Base-by-base conservation (phyloP, 1,284 basidiomycete genomes). In the Ustilago trichophora region DNA sequence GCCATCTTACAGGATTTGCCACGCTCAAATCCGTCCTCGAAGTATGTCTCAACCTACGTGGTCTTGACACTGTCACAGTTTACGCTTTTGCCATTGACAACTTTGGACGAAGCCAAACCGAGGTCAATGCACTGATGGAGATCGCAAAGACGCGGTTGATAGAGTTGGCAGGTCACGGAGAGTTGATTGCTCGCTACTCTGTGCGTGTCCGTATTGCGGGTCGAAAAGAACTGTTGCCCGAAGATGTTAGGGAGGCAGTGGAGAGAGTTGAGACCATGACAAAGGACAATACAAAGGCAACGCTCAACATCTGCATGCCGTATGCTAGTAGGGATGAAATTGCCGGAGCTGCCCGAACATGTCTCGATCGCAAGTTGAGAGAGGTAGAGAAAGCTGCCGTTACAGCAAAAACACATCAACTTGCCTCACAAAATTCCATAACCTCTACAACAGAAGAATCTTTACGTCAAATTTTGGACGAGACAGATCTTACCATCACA, bases 51-150 rank as follows among this genome's bases (percentile, higher is more conserved):
- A 58, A 72, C 15, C 64, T 81, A 12, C 43, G 57, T 16, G 72
- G 73, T 1, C 57, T 81, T 18, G 48, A 72, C 9, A 71, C 90
- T 63, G 93, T 99, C 19, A 90, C 92, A 1, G 91, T 92, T 10
- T 99, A 96, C 77, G 93, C 93, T 4, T 98, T 99, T 82, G 88
- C 94, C 1, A 95, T 98, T 59, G 93, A 98, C 80, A 99, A 98
- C 83, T 98, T 98, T 84, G 91, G 91, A 69, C 86, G 96, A n/a
- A 86, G 89, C 1, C 84, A 87, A 49, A 88, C 89, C 7, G 96
- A 99, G 82, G 93, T 99, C 1, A 87, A 90, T 32, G 88, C 89
- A 6, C 84, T 98, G 60, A 94, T 98, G 92, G 82, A 85, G 16
- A 83, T 99, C 35, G 91, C 91, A 1, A 88, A 91, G 79, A 86